Base-by-base conservation (phyloP, 495 filamentous ascomycete genomes). In the Neurospora sp. region DNA sequence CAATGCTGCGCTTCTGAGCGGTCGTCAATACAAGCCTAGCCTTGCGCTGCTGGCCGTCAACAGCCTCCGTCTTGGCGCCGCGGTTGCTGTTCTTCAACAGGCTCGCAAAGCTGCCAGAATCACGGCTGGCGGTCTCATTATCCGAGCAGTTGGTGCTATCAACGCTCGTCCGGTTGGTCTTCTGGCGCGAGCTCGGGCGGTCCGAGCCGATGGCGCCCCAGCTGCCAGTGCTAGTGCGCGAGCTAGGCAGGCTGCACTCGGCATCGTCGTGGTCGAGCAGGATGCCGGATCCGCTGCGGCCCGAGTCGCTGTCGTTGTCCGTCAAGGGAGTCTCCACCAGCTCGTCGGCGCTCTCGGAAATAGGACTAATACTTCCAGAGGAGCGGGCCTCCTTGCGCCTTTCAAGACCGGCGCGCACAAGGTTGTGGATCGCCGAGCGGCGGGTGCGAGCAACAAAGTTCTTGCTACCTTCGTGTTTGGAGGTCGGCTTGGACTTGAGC, bases 371-470 rank as follows among this genome's bases (percentile, higher is more conserved):
- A 79, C 92, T 95, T 41, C 93, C 93, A 74, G 90, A 84, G 78
- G 86, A 88, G 46, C 85, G 87, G 41, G 86, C 85, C 72, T 86
- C 89, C 82, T 90, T 88, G 76, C 95, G 93, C 72, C 96, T 92
- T 80, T 96, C 93, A 74, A 94, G 88, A 20, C 95, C 94, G 73
- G 95, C 95, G 76, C 93, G 93, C 70, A 98, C 92, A 69, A 99
- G 87, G 78, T 93, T 97, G 84, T 92, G 91, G 62, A 99, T 90
- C 18, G 96, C 96, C 77, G 91, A 92, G 75, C 95, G 94, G 70
- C 96, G 94, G 78, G 96, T 94, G 75, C 95, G 95, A 40, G 93
- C 91, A 23, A 93, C 91, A 82, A 99, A 99, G 84, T 99, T 99
- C 88, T 97, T 97, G 89, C 95, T 97, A 42, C 96, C 96, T 78